Percentiles rank a stretch among this genome's conserved stretches.
These are phyloP conservation scores for Penicillium angulare DNA, from an alignment of 495 filamentous ascomycete species.

Conservation along the genomic window DNA sequence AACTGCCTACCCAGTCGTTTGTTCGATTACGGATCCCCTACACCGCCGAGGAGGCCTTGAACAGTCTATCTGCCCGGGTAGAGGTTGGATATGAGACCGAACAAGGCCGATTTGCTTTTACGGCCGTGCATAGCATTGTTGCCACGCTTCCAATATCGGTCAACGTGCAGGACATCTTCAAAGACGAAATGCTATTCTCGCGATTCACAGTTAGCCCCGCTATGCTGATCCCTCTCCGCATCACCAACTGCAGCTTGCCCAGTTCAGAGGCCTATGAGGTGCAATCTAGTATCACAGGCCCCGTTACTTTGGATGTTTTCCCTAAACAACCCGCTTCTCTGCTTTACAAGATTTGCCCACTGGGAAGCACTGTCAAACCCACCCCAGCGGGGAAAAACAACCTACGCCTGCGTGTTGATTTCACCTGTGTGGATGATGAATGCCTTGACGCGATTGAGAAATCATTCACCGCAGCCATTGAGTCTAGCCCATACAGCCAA, in stretches of 20 bases:
- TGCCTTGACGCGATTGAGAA: slow-evolving; percentile 44
- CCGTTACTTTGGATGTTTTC: slow-evolving; percentile 64
- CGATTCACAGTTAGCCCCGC: slow-evolving; percentile 85
- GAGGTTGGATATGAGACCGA: slow-evolving; percentile 79
- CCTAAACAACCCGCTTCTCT: slow-evolving; percentile 77
- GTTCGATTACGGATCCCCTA: slow-evolving; percentile 73
- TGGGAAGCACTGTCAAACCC: slow-evolving; percentile 18
- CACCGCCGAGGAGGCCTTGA: slow-evolving; percentile 75
- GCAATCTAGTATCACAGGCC: slow-evolving; percentile 53
- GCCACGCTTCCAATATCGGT: slow-evolving; percentile 82
- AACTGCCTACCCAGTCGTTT: slow-evolving; percentile 48
- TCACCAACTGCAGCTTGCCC: slow-evolving; percentile 68
- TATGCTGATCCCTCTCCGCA: slow-evolving; percentile 66
- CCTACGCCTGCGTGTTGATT: slow-evolving; percentile 71
- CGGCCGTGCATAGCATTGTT: slow-evolving; percentile 58
- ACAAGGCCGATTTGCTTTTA: slow-evolving; percentile 68
- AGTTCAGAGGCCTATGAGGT: slow-evolving; percentile 69
- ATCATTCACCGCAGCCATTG: slow-evolving; percentile 41
- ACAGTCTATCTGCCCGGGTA: slow-evolving; percentile 67
- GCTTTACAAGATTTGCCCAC: slow-evolving; percentile 68
- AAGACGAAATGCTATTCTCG: slow-evolving; percentile 76
- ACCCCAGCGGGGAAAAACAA: slow-evolving; percentile 41
- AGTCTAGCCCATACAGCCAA: slow-evolving; percentile 38
- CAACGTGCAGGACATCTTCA: slow-evolving; percentile 96
- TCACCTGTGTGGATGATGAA: slow-evolving; percentile 72